Conservation (phyloP, 2,329 filamentous ascomycete genomes). For the Trichoderma sp. region DNA sequence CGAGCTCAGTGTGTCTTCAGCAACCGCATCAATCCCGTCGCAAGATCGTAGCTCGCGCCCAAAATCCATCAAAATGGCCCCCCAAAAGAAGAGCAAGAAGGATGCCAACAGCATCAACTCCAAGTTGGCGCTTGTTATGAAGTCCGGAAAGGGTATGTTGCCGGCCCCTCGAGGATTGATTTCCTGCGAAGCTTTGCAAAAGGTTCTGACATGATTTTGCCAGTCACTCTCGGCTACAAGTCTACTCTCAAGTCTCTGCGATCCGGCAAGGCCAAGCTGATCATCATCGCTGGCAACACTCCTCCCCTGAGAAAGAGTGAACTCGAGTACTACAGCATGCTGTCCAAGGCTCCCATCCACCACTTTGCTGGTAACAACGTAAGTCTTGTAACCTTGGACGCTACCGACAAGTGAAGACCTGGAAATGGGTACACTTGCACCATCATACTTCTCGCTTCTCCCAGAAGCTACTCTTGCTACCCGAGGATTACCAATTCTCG, state of each 20-base stretch:
- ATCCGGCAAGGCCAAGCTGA: conserved; percentile 96
- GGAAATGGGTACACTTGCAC: conserved; percentile 19
- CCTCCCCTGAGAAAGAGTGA: conserved; percentile 97
- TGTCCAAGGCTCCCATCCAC: conserved; percentile 92
- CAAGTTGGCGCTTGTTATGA: conserved; percentile 61
- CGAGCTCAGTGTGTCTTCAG: conserved; percentile 23
- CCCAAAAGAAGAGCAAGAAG: conserved; percentile 80
- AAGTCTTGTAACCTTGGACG: conserved; percentile 52
- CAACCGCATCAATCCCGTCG: conserved; percentile 33
- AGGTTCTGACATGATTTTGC: not conserved
- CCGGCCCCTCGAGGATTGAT: not conserved
- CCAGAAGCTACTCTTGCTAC: conserved; percentile 23
- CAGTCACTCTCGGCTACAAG: conserved; percentile 44
- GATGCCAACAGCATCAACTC: conserved; percentile 69
- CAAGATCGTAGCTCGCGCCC: conserved; percentile 24
- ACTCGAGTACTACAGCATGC: conserved; percentile 92
- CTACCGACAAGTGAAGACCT: conserved; percentile 20
- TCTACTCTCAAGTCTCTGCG: conserved; percentile 76
- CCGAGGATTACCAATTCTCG: conserved; percentile 28
- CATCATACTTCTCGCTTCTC: conserved; percentile 8
- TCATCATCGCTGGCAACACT: conserved; percentile 91
- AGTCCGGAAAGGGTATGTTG: conserved; percentile 69
- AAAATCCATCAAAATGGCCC: conserved; percentile 58
- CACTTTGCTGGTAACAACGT: conserved; percentile 99
- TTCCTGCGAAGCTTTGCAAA: not conserved